Conservation (phyloP, 257 asterid species). For the Nyctanthes arbortristis region DNA sequence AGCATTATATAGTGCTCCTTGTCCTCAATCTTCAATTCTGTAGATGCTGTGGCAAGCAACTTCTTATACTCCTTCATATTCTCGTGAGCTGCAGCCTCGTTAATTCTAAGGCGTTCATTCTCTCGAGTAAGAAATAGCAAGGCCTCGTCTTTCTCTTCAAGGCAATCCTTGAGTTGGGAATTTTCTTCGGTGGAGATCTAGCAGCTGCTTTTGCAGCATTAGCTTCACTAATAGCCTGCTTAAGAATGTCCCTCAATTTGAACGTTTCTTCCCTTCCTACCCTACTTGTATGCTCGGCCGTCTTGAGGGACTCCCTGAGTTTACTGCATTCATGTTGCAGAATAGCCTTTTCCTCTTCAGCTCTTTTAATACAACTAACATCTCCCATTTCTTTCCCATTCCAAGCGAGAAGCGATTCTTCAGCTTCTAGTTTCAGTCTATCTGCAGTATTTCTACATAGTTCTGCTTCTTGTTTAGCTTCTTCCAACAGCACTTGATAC, state of each 20-base stretch:
- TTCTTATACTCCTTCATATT: constrained; percentile 60
- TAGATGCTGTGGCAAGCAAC: constrained; percentile 51
- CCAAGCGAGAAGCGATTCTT: constrained; percentile 81
- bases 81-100: constrained; percentile 63
- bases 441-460: constrained; percentile 52
- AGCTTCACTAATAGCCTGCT: constrained; percentile 74
- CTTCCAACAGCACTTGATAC: constrained; percentile 44
- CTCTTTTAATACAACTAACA: constrained; percentile 63
- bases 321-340: constrained; percentile 49
- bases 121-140: constrained; percentile 54
- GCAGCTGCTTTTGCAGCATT: constrained; percentile 83
- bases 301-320: constrained; percentile 42
- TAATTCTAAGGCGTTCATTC: constrained; percentile 63
- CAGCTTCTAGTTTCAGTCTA: constrained; percentile 73
- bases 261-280: constrained; percentile 57
- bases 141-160: constrained; percentile 67
- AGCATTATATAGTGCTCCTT: constrained; percentile 31
- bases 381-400: constrained; percentile 88
- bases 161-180: constrained; percentile 57
- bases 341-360: constrained; percentile 64
- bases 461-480: constrained; percentile 57
- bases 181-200: constrained; percentile 75
- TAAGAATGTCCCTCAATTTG: constrained; percentile 68
- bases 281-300: constrained; percentile 49
- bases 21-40: constrained; percentile 38